These are phyloP conservation scores for Klebsormidium nitens DNA, from an alignment of 139 green algal species.

Conservation along the genomic window DNA sequence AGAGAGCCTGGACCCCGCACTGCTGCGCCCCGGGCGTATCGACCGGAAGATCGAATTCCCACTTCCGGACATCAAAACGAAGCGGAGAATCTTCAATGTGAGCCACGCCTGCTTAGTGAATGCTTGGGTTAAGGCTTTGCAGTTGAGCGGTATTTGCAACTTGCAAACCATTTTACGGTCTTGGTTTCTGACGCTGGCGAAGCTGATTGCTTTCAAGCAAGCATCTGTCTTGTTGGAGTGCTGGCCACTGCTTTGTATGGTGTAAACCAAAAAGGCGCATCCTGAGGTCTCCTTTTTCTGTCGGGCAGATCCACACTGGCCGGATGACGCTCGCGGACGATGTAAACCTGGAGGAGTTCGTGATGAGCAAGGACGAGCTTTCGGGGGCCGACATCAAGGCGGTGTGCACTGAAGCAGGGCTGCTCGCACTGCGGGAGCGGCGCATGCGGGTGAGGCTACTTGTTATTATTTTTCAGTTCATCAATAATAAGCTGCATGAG, in stretches of 20 bases:
- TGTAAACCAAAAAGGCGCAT: too few species aligned
- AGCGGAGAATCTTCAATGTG: slow-evolving; percentile 95
- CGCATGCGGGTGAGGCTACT: slow-evolving; percentile 70
- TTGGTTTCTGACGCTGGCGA: not conserved
- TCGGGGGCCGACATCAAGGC: slow-evolving; percentile 98
- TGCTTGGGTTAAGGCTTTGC: not conserved
- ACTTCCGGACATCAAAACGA: slow-evolving; percentile 97
- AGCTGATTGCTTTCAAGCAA: too few species aligned
- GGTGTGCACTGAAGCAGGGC: slow-evolving; percentile 95
- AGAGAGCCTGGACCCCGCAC: slow-evolving; percentile 89
- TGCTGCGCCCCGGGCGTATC: slow-evolving; percentile 92
- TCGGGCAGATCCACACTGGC: slow-evolving; percentile 51
- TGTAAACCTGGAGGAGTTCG: slow-evolving; percentile 98
- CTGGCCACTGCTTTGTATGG: too few species aligned
- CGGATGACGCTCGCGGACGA: slow-evolving; percentile 90
- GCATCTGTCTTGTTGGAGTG: too few species aligned
- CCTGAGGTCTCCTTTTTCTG: not conserved
- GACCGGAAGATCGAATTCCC: slow-evolving; percentile 96
- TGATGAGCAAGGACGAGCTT: slow-evolving; percentile 85
- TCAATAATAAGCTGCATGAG: not conserved
- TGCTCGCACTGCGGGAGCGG: slow-evolving; percentile 92
- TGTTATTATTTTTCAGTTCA: not conserved
- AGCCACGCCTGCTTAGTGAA: not conserved
- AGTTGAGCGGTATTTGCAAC: too few species aligned
- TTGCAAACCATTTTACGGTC: too few species aligned